Conservation (phyloP, 2,329 filamentous ascomycete genomes). For the Sclerotinia spermophila region DNA sequence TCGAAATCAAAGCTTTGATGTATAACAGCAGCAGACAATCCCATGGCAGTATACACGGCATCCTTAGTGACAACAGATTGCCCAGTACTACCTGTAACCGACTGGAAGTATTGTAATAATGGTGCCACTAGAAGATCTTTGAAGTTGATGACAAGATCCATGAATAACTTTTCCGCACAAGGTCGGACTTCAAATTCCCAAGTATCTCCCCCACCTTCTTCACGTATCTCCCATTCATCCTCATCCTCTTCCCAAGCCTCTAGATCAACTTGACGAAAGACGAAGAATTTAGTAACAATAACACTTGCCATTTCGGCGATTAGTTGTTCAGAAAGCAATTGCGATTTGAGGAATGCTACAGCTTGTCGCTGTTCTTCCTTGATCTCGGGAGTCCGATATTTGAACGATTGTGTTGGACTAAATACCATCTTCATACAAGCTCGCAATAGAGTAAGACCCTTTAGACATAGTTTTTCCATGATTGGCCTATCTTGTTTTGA, state of each 20-base stretch:
- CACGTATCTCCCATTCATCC: slow-evolving; percentile 90
- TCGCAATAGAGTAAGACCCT: slow-evolving; percentile 76
- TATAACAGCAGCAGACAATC: slow-evolving; percentile 75
- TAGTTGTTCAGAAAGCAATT: slow-evolving; percentile 73
- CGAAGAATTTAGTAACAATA: slow-evolving; percentile 82
- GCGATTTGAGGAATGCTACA: slow-evolving; percentile 63
- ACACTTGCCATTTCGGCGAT: slow-evolving; percentile 78
- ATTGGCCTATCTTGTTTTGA: slow-evolving; percentile 56
- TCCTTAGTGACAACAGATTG: slow-evolving; percentile 80
- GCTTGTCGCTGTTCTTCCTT: slow-evolving; percentile 74
- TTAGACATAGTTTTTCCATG: slow-evolving; percentile 75
- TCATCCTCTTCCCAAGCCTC: slow-evolving; percentile 92
- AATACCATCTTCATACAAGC: slow-evolving; percentile 84
- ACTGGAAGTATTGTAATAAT: slow-evolving; percentile 77
- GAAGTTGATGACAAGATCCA: slow-evolving; percentile 86
- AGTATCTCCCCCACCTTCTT: slow-evolving; percentile 78
- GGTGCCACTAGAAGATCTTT: slow-evolving; percentile 77
- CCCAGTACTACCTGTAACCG: slow-evolving; percentile 60
- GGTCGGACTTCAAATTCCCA: slow-evolving; percentile 92
- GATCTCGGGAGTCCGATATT: slow-evolving; percentile 69
- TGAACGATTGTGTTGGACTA: slow-evolving; percentile 76
- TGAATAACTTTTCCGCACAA: slow-evolving; percentile 89
- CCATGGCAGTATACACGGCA: slow-evolving; percentile 90
- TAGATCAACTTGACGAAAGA: slow-evolving; percentile 80
- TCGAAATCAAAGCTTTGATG: slow-evolving; percentile 79